A percentile compares a stretch with the other conserved stretches of the same genome.
phyloP scores from a whole-genome alignment of 2,329 filamentous ascomycete genomes.

The Colletotrichum sp. region DNA sequence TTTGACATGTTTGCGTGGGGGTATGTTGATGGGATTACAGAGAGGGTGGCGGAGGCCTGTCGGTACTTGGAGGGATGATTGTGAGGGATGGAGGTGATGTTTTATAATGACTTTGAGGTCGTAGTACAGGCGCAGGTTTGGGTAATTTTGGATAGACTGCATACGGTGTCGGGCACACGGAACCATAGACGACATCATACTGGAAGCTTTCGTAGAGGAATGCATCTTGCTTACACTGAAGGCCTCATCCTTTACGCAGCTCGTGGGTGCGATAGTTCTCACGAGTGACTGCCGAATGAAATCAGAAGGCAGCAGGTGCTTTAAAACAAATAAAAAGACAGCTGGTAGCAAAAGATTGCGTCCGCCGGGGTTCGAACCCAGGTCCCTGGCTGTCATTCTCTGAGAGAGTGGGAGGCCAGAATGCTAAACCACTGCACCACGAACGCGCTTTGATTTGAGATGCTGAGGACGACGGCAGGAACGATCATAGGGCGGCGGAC shows the following conservation, averaged over 20 bases:
- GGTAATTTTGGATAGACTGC: background rate
- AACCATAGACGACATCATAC: background rate
- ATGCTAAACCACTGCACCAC: conserved; percentile 22
- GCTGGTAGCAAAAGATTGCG: background rate
- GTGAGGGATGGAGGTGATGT: background rate
- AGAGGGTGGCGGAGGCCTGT: conserved; percentile 32
- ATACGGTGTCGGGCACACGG: background rate
- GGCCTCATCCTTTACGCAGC: too few relatives aligned
- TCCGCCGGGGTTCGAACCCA: conserved; percentile 20
- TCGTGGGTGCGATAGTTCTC: fast-evolving
- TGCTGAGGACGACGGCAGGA: background rate
- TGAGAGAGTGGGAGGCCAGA: conserved; percentile 11
- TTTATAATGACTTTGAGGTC: background rate
- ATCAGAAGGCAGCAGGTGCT: fast-evolving
- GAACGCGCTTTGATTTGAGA: conserved; percentile 2
- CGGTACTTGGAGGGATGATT: background rate
- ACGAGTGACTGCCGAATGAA: fast-evolving
- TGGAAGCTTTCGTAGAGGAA: background rate
- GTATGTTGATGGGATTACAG: conserved; percentile 29
- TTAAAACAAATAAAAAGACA: background rate
- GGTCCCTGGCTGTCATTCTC: conserved; percentile 6
- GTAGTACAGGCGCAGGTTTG: background rate
- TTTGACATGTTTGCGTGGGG: conserved; percentile 49
- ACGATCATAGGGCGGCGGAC: background rate
- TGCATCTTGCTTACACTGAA: too few relatives aligned